Conservation (phyloP, 208 protist genomes). For the Leptomonas pyrrhocoris region DNA sequence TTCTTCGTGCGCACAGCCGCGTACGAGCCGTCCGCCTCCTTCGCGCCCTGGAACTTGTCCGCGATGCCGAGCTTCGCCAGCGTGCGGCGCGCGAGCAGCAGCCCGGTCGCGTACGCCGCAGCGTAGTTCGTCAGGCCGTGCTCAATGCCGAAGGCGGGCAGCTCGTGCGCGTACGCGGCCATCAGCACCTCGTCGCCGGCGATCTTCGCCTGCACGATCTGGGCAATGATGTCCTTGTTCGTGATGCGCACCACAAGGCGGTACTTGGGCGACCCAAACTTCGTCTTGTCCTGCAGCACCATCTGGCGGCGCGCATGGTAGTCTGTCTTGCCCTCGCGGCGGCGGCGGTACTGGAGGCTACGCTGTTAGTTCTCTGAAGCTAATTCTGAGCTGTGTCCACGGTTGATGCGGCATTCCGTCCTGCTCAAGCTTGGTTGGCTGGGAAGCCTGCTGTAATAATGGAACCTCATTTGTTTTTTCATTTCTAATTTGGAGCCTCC, state of each 20-base stretch:
- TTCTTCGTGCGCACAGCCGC: conserved; percentile 76
- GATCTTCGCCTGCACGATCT: conserved; percentile 97
- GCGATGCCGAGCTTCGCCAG: conserved; percentile 95
- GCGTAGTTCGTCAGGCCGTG: conserved; percentile 99
- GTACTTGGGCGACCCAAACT: conserved; percentile 73
- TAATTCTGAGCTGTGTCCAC: too few relatives aligned
- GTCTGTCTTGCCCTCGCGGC: conserved; percentile 99
- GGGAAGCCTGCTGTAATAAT: too few relatives aligned
- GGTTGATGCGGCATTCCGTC: too few relatives aligned
- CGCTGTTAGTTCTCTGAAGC: too few relatives aligned
- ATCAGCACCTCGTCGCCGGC: conserved; percentile 94
- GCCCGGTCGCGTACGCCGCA: conserved; percentile 96
- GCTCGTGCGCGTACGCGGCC: conserved; percentile 98
- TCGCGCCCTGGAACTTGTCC: conserved; percentile 93
- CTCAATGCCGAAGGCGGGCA: conserved; percentile 95
- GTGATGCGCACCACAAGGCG: conserved; percentile 73
- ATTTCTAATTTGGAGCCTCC: too few relatives aligned
- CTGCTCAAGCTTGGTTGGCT: too few relatives aligned
- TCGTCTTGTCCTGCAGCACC: conserved; percentile 99
- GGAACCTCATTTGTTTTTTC: too few relatives aligned
- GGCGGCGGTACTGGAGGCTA: conserved; percentile 96
- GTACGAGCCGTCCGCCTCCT: conserved; percentile 90
- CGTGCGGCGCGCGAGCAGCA: conserved; percentile 97
- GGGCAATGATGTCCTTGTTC: conserved; percentile 97
- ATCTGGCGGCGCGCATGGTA: conserved; percentile 97